Evolutionary conservation across 164 flowering plant genomes (phyloP), one percentile per base, ranked within the genome.

Genomic region (Annona cherimola): DNA sequence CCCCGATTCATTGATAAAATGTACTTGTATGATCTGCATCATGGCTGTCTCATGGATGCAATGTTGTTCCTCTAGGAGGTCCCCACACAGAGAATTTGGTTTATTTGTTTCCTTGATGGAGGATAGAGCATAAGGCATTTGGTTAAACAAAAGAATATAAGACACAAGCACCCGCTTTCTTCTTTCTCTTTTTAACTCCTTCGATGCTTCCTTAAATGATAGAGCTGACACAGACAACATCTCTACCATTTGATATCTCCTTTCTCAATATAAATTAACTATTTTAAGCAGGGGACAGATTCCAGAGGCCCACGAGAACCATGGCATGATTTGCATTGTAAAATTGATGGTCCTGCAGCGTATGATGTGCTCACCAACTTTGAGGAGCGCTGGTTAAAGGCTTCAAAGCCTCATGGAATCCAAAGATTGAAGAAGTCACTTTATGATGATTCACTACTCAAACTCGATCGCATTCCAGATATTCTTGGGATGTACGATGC

Each of bases 311-410:
- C 99, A 72, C 84, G 97, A 83, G 97, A 94, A 77, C 94, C 98
- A 69, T 94, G 98, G 97, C 98, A 94, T 83, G 98, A 94, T 76
- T 82, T 94, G 85, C 98, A 94, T 70, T 76, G 83, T 50, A 88
- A 71, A 81, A 88, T 94, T 63, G 96, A 92, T 83, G 97, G 98
- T 61, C 98, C 98, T 4, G 98, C 98, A 62, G 98, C 97, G 42
- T 94, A 94, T 80, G 98, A 94, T 71, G 84, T 94, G 61, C 83
- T 94, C 73, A 87, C 88, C 60, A 95, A 95, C 83, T 95, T 92
- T 81, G 89, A 91, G 79, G 96, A 95, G 68, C 87, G 98, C 0
- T 94, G 98, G 98, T 42, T 75, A 2, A 90, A 84, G 80, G 90
- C 96, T 69, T 74, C 98, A 67, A 92, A 87, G 78, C 93, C 89